Percentiles rank a stretch among this genome's conserved stretches.
Evolutionary conservation across 1,284 basidiomycete genomes (phyloP).

Genomic region (Pulveroboletus sp.): DNA sequence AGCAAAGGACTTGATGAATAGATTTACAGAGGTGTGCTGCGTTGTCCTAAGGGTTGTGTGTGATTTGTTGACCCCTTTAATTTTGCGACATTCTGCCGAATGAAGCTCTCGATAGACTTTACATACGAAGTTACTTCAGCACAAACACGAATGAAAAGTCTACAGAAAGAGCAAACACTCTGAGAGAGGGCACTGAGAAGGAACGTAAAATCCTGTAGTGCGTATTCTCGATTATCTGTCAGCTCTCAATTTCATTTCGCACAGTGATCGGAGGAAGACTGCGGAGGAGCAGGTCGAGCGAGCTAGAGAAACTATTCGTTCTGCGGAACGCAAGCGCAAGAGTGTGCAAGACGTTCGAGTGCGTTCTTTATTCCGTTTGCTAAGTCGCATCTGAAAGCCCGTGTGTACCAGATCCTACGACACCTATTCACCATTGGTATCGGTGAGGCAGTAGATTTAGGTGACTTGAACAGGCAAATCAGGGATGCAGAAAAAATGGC

Average conservation of each 20-base stretch:
- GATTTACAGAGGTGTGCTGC: constrained; percentile 6
- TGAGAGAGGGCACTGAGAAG: neutral
- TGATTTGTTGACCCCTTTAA: too few relatives aligned
- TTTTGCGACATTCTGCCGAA: neutral
- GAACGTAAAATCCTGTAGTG: constrained; percentile 13
- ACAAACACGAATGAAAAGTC: constrained; percentile 7
- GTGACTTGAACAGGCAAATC: constrained; percentile 23
- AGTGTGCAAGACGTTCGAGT: constrained; percentile 19
- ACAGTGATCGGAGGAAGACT: constrained; percentile 6
- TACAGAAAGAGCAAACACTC: neutral
- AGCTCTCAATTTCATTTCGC: neutral
- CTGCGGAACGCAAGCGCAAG: constrained; percentile 16
- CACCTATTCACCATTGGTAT: constrained; percentile 19
- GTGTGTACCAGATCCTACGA: constrained; percentile 11
- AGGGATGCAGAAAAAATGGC: constrained; percentile 10
- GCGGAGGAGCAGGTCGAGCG: constrained; percentile 12
- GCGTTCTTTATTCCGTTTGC: neutral
- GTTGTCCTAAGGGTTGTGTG: too few relatives aligned
- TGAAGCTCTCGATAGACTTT: constrained; percentile 16
- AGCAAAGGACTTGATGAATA: constrained; percentile 13
- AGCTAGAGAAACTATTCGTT: constrained; percentile 19
- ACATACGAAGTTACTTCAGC: constrained; percentile 7
- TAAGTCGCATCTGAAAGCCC: neutral
- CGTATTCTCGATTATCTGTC: neutral
- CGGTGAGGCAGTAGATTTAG: constrained; percentile 18